Conservation (phyloP, 805 yeast genomes). For the Candida xyloterini region DNA sequence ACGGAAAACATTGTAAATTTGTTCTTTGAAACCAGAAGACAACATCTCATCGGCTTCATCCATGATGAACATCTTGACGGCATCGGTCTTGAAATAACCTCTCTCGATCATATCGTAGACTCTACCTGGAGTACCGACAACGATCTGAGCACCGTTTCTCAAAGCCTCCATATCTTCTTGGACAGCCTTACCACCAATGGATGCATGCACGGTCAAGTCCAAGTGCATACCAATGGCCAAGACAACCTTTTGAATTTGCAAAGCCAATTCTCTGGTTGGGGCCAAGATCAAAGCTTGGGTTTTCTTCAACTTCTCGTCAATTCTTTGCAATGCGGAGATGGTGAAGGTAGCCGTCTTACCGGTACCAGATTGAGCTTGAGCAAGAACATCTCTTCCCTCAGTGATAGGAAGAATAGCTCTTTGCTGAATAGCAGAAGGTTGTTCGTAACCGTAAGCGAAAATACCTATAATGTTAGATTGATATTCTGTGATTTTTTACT, state of each 20-base stretch:
- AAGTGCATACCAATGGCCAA: slow-evolving; percentile 82
- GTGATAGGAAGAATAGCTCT: slow-evolving; percentile 95
- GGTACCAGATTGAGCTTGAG: slow-evolving; percentile 99
- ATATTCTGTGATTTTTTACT: slow-evolving; percentile 8
- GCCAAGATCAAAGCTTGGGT: slow-evolving; percentile 89
- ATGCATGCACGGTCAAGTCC: slow-evolving; percentile 83
- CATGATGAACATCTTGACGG: slow-evolving; percentile 80
- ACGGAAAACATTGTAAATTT: slow-evolving; percentile 88
- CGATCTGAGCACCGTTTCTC: slow-evolving; percentile 77
- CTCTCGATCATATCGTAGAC: slow-evolving; percentile 88
- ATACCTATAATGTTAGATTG: slow-evolving; percentile 46
- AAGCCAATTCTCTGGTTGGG: slow-evolving; percentile 95
- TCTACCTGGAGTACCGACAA: slow-evolving; percentile 97
- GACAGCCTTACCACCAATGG: slow-evolving; percentile 89
- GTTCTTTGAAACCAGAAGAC: slow-evolving; percentile 91
- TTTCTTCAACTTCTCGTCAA: slow-evolving; percentile 67
- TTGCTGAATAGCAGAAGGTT: slow-evolving; percentile 96
- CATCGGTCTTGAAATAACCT: slow-evolving; percentile 67
- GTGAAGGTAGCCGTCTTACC: slow-evolving; percentile 99
- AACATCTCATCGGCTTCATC: slow-evolving; percentile 98
- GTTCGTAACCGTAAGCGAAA: slow-evolving; percentile 90
- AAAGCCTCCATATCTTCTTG: slow-evolving; percentile 76
- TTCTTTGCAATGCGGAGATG: slow-evolving; percentile 85
- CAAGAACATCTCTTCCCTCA: slow-evolving; percentile 91
- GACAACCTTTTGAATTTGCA: slow-evolving; percentile 87